Evolutionary conservation across 192 early-diverging fungal genomes (phyloP), one percentile per base, ranked within the genome.

Genomic region (Linnemannia exigua): DNA sequence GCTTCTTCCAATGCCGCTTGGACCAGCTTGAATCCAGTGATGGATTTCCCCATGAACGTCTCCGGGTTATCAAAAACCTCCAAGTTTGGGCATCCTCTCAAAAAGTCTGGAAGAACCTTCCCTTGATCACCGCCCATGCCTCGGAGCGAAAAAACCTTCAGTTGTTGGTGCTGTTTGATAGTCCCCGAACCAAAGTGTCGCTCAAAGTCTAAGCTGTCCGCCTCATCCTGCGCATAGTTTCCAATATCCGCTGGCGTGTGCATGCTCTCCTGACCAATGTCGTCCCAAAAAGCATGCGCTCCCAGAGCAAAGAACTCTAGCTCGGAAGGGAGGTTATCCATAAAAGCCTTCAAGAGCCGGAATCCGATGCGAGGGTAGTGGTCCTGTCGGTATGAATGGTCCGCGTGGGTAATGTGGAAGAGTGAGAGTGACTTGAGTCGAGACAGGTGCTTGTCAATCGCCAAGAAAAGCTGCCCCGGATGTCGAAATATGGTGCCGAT

Each of bases 31-130:
- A 28, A 63, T 63, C 58, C 58, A 12, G 58, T 63, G 28, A 63
- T 63, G 28, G 58, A 12, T 25, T 25, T 63, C 14, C 25, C 58
- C 58, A 25, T 63, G 58, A 63, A 15, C 28, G 25, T 63, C 9
- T 63, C 58, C 22, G 58, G 58, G 12, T 63, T 63, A 25, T 63
- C 58, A 31, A 63, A 63, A 25, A 63, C 58, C 58, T 63, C 58
- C 12, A 63, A 31, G 28, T 63, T 63, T 25, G 58, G 28, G 28
- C 58, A 63, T 12, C 58, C 28, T 31, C 58, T 63, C 58, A 63
- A 31, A 25, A 63, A 63, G 15, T 12, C 28, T 3, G 58, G 58
- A 12, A 63, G 14, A 31, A 63, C 58, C 28, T 12, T 63, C 11
- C 31, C 58, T 14, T 63, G 58, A 31, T 63, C 58, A 12, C 58